Percentiles rank a stretch among this genome's conserved stretches.
These are phyloP conservation scores for Jackrogersella minutella DNA, from an alignment of 495 filamentous ascomycete species.

Conservation along the genomic window DNA sequence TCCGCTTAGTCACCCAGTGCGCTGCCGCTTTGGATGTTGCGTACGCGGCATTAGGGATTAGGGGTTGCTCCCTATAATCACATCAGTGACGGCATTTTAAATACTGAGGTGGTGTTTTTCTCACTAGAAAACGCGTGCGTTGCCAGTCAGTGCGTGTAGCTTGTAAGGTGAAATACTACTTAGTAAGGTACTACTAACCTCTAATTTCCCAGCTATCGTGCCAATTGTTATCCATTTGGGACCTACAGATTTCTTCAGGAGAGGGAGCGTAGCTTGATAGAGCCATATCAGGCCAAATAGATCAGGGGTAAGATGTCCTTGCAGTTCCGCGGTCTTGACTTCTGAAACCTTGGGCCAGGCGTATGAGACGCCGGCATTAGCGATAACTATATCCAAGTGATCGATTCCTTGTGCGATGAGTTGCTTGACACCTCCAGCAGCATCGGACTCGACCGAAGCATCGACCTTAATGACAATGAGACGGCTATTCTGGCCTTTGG, in stretches of 20 bases:
- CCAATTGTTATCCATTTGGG: conserved; percentile 51
- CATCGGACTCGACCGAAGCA: conserved; percentile 25
- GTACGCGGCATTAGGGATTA: conserved; percentile 50
- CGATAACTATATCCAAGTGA: conserved; percentile 44
- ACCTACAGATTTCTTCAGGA: conserved; percentile 42
- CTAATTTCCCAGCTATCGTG: conserved; percentile 37
- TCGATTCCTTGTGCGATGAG: conserved; percentile 37
- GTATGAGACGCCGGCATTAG: conserved; percentile 44
- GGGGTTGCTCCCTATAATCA: conserved; percentile 28
- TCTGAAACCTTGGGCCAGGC: conserved; percentile 46
- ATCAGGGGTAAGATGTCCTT: conserved; percentile 43
- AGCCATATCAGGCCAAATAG: conserved; percentile 44
- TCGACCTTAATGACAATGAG: conserved; percentile 46
- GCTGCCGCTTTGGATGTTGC: conserved; percentile 49
- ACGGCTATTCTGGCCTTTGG: conserved; percentile 22
- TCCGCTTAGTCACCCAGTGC: conserved; percentile 50
- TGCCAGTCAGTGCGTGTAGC: neutral
- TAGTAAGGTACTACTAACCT: conserved; percentile 20
- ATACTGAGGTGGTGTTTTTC: neutral
- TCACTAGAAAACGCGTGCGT: neutral
- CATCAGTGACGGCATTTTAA: conserved; percentile 17
- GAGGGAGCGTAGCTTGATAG: conserved; percentile 43
- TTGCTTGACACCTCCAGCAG: conserved; percentile 27
- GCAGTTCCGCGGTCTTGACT: conserved; percentile 39
- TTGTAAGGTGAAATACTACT: neutral